Conservation (phyloP, 1,284 basidiomycete genomes). For the Phellinidium pouzarii region DNA sequence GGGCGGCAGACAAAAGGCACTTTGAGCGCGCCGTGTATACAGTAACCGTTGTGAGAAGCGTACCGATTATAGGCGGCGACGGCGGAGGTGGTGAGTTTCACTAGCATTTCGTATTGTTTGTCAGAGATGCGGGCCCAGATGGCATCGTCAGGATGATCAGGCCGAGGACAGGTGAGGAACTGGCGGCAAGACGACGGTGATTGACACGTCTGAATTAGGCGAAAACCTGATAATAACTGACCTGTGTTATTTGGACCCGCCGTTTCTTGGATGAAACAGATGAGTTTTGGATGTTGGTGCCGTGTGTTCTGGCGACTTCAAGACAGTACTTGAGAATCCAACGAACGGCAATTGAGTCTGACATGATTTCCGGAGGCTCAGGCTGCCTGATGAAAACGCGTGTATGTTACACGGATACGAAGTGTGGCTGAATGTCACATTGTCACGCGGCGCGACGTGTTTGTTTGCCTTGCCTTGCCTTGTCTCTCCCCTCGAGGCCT, state of each 20-base stretch:
- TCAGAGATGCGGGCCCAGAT: conserved; percentile 18
- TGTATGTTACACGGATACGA: conserved; percentile 1
- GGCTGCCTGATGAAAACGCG: neutral
- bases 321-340: conserved; percentile 17
- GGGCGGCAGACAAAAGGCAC: neutral
- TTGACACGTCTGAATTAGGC: neutral
- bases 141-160: conserved; percentile 11
- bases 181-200: neutral
- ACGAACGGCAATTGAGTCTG: conserved; percentile 7
- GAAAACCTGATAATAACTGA: neutral
- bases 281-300: conserved; percentile 9
- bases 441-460: neutral
- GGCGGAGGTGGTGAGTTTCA: conserved; percentile 10
- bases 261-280: neutral
- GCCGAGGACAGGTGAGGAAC: conserved; percentile 16
- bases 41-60: neutral
- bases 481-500: no score
- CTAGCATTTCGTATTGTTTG: conserved; percentile 12
- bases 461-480: no score
- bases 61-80: conserved; percentile 14
- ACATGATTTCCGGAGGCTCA: conserved; percentile 6
- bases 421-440: neutral
- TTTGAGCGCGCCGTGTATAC: neutral
- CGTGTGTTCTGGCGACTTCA: conserved; percentile 12
- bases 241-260: conserved; percentile 13